Evolutionary conservation across 176 grass and related monocot species (phyloP).

Genomic region (Eragrostis curvula): DNA sequence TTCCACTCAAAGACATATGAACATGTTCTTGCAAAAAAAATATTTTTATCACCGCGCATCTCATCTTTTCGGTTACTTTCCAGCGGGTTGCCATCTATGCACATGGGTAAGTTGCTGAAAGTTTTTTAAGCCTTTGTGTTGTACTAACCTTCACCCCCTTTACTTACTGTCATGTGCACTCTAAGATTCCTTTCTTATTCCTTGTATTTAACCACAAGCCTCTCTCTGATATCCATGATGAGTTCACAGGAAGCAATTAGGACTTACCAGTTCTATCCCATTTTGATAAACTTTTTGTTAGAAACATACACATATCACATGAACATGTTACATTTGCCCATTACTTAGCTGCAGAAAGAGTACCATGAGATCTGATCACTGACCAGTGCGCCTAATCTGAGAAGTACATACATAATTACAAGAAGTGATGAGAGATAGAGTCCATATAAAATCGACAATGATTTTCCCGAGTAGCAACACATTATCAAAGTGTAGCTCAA

Average conservation of each 20-base stretch:
- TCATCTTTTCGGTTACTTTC: conserved; percentile 60
- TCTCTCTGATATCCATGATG: conserved; percentile 47
- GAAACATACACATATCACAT: conserved; percentile 42
- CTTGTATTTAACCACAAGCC: conserved; percentile 44
- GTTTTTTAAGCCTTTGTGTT: conserved; percentile 27
- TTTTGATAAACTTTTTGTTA: background rate
- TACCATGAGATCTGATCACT: conserved; percentile 23
- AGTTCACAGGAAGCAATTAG: conserved; percentile 45
- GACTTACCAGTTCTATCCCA: conserved; percentile 35
- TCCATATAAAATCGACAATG: background rate
- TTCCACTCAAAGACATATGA: conserved; percentile 97
- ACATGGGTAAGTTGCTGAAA: conserved; percentile 63
- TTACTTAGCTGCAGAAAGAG: conserved; percentile 10
- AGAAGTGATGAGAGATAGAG: background rate
- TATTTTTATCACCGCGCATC: conserved; percentile 51
- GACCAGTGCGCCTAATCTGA: background rate
- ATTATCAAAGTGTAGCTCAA: background rate
- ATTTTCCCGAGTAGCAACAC: background rate
- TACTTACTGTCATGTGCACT: conserved; percentile 63
- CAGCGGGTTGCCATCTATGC: conserved; percentile 51
- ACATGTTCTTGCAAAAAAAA: conserved; percentile 54
- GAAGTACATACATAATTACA: background rate
- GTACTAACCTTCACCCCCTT: conserved; percentile 57
- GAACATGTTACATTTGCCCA: conserved; percentile 16
- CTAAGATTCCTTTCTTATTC: conserved; percentile 47